Evolutionary conservation across 2,329 filamentous ascomycete species (phyloP).

Genomic region (Cadophora sp.): DNA sequence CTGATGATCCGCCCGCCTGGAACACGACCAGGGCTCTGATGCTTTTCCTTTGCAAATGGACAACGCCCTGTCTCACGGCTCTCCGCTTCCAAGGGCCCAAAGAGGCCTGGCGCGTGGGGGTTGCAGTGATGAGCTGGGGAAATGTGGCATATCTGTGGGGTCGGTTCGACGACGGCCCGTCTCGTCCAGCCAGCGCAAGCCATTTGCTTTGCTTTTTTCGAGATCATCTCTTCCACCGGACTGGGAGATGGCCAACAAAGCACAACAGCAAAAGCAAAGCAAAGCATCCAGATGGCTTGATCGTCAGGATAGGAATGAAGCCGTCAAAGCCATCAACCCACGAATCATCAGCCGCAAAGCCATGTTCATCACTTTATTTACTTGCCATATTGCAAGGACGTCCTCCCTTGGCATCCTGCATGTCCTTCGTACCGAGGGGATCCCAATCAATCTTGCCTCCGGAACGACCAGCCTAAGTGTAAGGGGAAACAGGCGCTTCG

Average conservation of each 20-base stretch:
- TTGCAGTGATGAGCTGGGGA: constrained; percentile 23
- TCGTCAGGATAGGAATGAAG: constrained; percentile 12
- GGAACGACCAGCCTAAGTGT: constrained; percentile 28
- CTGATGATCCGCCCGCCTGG: constrained; percentile 20
- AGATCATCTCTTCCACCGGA: constrained; percentile 14
- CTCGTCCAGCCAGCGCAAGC: constrained; percentile 19
- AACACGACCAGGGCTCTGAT: constrained; percentile 12
- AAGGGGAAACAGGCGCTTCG: constrained; percentile 26
- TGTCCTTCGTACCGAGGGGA: not conserved
- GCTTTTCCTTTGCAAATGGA: constrained; percentile 17
- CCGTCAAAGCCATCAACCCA: constrained; percentile 15
- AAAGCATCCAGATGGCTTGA: not conserved
- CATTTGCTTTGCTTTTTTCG: constrained; percentile 12
- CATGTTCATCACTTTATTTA: not conserved
- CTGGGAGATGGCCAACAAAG: not conserved
- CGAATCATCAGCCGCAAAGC: constrained; percentile 17
- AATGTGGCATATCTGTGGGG: constrained; percentile 29
- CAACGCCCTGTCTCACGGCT: constrained; percentile 11
- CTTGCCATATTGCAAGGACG: not conserved
- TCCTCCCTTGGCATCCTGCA: constrained; percentile 5
- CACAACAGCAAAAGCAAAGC: constrained; percentile 18
- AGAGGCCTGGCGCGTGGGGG: constrained; percentile 16
- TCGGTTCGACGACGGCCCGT: constrained; percentile 21
- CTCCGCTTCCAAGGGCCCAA: constrained; percentile 3
- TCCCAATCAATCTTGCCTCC: constrained; percentile 14